Base-by-base conservation (phyloP, 2,329 filamentous ascomycete species). In the Trichoderma endophyticum region DNA sequence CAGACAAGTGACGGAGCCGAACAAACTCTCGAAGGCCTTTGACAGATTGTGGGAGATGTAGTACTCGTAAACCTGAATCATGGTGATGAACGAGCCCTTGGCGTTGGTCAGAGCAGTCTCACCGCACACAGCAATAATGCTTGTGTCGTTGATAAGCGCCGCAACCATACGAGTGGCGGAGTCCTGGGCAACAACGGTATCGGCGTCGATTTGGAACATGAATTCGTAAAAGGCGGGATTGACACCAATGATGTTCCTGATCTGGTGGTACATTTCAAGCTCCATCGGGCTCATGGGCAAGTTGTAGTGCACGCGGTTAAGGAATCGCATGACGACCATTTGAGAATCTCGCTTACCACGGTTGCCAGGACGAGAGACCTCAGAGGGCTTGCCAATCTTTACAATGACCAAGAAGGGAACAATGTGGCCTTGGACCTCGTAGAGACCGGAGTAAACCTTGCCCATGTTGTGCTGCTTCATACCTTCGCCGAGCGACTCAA, bases 11-110 rank as follows among this genome's bases (percentile, higher is more conserved):
- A 99, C 95, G 76, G 93, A 97, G 72, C 95, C 96, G 80, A 99
- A 99, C 77, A 99, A 87, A 83, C 93, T 96, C 83, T 98, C 95
- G 81, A 99, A 99, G 14, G 95, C 96, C 84, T 99, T 98, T 77
- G 93, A 91, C 76, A 99, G 84, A 81, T 98, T 97, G 86, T 99
- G 95, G 66, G 95, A 98, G 78, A 99, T 99, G 85, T 95, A 99
- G 87, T 99, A 99, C 83, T 99, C 95, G 86, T 98, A 99, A 39
- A 99, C 95, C 83, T 99, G 96, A 81, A 99, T 99, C 95, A 98
- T 98, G 66, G 96, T 99, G 76, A 97, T 90, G 79, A 97, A 94
- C 1, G 95, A 98, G 7, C 92, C 88, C 82, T 98, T 98, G 73
- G 94, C 93, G 80, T 99, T 99, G 74, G 92, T 95, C 62, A 99